These are phyloP conservation scores for Leccinellum rugosiceps DNA, from an alignment of 768 basidiomycete genomes.

Conservation along the genomic window DNA sequence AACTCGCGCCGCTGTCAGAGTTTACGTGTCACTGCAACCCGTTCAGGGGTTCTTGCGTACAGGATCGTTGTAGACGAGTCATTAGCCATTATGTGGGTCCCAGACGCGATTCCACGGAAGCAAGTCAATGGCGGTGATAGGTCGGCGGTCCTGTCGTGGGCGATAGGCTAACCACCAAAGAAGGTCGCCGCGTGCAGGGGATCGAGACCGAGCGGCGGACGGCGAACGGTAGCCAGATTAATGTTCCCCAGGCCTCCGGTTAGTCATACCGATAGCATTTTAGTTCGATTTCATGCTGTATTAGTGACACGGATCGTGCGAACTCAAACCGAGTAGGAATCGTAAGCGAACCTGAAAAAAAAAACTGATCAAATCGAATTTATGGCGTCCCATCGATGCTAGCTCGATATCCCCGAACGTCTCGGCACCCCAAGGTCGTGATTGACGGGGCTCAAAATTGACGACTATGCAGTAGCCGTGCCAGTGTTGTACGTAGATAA, in stretches of 20 bases:
- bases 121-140: conserved; percentile 28
- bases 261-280: conserved; percentile 5
- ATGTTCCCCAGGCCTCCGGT: conserved; percentile 3
- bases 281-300: conserved; percentile 8
- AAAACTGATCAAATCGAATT: neutral
- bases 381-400: conserved; percentile 10
- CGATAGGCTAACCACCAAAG: conserved; percentile 9
- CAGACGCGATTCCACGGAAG: conserved; percentile 17
- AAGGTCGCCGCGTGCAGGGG: conserved; percentile 21
- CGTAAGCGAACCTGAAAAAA: conserved; percentile 8
- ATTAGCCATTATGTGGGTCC: conserved; percentile 4
- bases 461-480: neutral
- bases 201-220: conserved; percentile 9
- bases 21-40: conserved; percentile 26
- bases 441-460: conserved; percentile 4
- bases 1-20: conserved; percentile 27
- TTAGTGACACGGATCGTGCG: conserved; percentile 1
- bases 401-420: conserved; percentile 1
- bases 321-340: conserved; percentile 7
- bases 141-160: conserved; percentile 9
- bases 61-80: conserved; percentile 11
- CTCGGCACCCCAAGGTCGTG: conserved; percentile 12
- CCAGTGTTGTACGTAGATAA: conserved; percentile 1
- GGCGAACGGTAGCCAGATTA: conserved; percentile 1
- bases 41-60: conserved; percentile 6